Base-by-base conservation (phyloP, 345 rosid species). In the Dipteronia dyeriana region DNA sequence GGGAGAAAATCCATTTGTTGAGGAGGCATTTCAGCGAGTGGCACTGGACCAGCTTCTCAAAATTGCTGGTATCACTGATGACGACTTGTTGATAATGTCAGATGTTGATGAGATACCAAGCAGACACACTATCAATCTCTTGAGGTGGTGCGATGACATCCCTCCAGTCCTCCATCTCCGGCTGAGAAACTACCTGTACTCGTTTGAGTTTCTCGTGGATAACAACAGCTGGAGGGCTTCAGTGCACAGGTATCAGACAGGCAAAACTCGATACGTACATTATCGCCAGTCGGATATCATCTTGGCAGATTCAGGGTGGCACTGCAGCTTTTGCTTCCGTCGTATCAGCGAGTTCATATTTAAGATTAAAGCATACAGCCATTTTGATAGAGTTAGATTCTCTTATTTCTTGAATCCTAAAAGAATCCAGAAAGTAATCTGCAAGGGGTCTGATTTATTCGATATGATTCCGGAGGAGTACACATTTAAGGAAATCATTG, bases 41-140 rank as follows among this genome's bases (percentile, higher is more conserved):
- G 94, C 96, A 5, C 73, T 93, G 81, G 97, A 93, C 81, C 93
- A 86, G 81, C 94, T 93, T 25, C 82, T 93, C 16, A 87, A 78
- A 78, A 78, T 87, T 3, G 94, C 97, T 0, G 97, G 96, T 26
- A 90, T 91, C 41, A 84, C 91, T 0, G 97, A 93, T 43, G 98
- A 91, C 73, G 98, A 93, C 79, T 82, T 93, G 81, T 75, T 93
- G 85, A 91, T 91, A 56, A 93, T 93, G 95, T 91, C 97, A 9
- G 98, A 93, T 75, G 94, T 91, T 31, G 97, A 93, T 78, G 98
- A 93, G 90, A 93, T 93, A 5, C 98, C 98, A 10, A 93, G 97
- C 68, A 80, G 92, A 34, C 98, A 93, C 76, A 93, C 97, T 5
- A 90, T 93, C 76, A 89, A 93, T 77, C 94, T 93, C 73, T 83